Evolutionary conservation across 495 filamentous ascomycete genomes (phyloP).

Genomic region (Astrothelium macrocarpum): DNA sequence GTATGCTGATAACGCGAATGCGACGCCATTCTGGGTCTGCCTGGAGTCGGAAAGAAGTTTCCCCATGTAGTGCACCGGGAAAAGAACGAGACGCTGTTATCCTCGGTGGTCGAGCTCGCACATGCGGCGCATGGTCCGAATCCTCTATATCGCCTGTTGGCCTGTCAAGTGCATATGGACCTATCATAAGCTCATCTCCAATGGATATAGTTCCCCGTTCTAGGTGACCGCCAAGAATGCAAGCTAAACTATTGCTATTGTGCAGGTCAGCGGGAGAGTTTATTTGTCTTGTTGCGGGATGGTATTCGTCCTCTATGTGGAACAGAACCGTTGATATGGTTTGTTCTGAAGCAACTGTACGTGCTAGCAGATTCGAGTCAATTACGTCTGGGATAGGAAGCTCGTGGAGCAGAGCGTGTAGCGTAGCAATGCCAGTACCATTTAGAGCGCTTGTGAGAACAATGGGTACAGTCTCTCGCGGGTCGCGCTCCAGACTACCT

Average conservation of each 20-base stretch:
- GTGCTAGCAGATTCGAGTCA: background rate
- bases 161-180: conserved; percentile 53
- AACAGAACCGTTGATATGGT: conserved; percentile 57
- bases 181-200: conserved; percentile 69
- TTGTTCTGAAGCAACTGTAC: conserved; percentile 30
- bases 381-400: conserved; percentile 52
- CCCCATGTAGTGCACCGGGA: conserved; percentile 31
- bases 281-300: conserved; percentile 6
- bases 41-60: conserved; percentile 15
- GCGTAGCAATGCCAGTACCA: conserved; percentile 66
- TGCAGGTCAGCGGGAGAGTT: conserved; percentile 33
- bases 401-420: conserved; percentile 71
- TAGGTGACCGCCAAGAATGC: conserved; percentile 75
- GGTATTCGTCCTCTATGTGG: conserved; percentile 77
- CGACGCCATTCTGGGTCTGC: conserved; percentile 56
- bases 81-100: conserved; percentile 29
- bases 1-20: conserved; percentile 72
- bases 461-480: conserved; percentile 58
- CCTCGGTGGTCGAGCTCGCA: background rate
- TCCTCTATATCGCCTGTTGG: conserved; percentile 28
- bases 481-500: conserved; percentile 16
- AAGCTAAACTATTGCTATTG: conserved; percentile 29
- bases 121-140: conserved; percentile 14
- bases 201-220: conserved; percentile 67
- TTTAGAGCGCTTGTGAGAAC: conserved; percentile 79